A percentile compares a stretch with the other conserved stretches of the same genome.
Conservation (phyloP, 345 rosid genomes). For the Toxicodendron radicans region DNA sequence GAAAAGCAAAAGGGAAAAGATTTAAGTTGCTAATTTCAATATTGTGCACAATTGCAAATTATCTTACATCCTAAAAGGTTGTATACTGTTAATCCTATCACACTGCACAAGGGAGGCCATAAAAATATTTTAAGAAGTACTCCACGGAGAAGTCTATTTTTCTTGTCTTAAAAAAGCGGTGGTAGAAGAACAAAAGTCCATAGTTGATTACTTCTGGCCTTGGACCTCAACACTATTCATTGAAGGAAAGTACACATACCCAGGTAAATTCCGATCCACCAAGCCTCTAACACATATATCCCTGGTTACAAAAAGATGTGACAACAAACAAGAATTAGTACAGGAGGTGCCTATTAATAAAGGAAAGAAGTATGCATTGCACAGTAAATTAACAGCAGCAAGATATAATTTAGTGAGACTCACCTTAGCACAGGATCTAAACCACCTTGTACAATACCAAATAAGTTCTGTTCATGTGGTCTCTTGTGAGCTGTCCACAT, state of each 20-base stretch:
- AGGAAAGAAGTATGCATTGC: not conserved
- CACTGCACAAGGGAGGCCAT: not conserved
- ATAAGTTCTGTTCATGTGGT: constrained; percentile 73
- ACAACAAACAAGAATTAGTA: constrained; percentile 1
- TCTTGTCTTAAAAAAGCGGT: not conserved
- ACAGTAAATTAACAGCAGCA: constrained; percentile 5
- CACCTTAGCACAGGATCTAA: constrained; percentile 74
- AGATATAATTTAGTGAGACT: constrained; percentile 13
- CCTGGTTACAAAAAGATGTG: constrained; percentile 36
- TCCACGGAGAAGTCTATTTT: not conserved
- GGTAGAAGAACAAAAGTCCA: not conserved
- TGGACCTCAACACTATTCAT: not conserved
- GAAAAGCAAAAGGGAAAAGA: not conserved
- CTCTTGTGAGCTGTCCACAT: constrained; percentile 61
- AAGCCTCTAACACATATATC: constrained; percentile 71
- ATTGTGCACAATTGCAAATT: not conserved
- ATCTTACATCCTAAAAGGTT: not conserved
- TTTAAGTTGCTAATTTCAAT: not conserved
- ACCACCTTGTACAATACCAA: constrained; percentile 84
- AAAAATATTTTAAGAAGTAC: not conserved
- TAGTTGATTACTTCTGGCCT: not conserved
- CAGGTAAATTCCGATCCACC: constrained; percentile 74
- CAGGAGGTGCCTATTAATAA: not conserved
- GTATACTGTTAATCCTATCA: not conserved
- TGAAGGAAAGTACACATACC: constrained; percentile 42